Evolutionary conservation across 2,329 filamentous ascomycete species (phyloP).

Genomic region (Elsinoe fawcettii): DNA sequence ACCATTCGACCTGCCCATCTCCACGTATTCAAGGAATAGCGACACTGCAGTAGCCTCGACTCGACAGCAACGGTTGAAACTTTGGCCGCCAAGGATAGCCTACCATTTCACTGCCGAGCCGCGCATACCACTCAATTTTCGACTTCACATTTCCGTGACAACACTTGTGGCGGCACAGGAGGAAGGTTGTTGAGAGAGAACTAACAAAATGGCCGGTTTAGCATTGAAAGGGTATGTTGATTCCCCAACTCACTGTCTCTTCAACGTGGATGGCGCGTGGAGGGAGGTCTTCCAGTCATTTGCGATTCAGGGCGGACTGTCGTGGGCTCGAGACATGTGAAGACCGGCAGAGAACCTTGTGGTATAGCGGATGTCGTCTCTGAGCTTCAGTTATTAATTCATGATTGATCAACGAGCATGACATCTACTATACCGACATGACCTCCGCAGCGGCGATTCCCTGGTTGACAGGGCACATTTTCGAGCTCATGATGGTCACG

Average conservation of each 20-base stretch:
- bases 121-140: conserved; percentile 4
- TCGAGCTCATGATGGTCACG: conserved; percentile 13
- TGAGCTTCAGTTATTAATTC: neutral
- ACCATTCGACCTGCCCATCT: conserved; percentile 12
- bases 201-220: conserved; percentile 5
- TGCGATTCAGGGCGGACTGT: neutral
- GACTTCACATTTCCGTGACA: neutral
- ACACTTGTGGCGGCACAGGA: neutral
- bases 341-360: neutral
- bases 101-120: neutral
- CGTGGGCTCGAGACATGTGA: neutral
- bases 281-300: neutral
- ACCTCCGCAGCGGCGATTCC: conserved; percentile 5
- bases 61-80: neutral
- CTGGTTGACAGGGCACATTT: conserved; percentile 8
- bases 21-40: neutral
- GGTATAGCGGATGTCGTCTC: neutral
- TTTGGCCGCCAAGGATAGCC: neutral
- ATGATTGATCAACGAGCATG: neutral
- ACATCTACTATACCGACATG: neutral
- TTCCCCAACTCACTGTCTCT: neutral
- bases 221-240: conserved; percentile 16
- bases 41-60: neutral
- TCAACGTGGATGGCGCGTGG: neutral
- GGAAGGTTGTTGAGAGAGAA: neutral